Evolutionary conservation across 202 grass and related monocot species (phyloP), one percentile per base, ranked within the genome.

Genomic region (Digitaria exilis): DNA sequence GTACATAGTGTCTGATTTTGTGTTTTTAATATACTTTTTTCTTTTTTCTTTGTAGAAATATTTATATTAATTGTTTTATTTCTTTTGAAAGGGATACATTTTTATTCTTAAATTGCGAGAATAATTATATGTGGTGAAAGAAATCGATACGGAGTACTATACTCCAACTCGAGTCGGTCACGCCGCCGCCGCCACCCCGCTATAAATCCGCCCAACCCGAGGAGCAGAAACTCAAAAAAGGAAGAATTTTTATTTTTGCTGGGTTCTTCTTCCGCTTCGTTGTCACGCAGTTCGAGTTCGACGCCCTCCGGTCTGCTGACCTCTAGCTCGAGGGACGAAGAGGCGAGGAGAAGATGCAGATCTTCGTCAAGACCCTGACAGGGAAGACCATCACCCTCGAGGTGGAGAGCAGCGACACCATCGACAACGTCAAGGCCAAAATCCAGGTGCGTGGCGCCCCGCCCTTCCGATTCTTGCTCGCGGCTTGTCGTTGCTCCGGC

Each of bases 351-450:
- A 78, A 91, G 87, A 97, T 97, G 94, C 94, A 97, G 94, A 97
- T 97, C 76, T 97, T 97, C 87, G 94, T 97, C 79, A 97, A 94
- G 90, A 90, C 91, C 34, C 86, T 97, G 65, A 91, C 91, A 18
- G 92, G 94, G 77, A 90, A 89, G 92, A 97, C 90, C 77, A 94
- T 91, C 86, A 91, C 94, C 72, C 94, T 94, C 52, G 88, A 97
- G 81, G 94, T 91, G 28, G 94, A 97, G 88, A 92, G 84, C 81
- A 97, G 94, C 92, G 88, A 97, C 88, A 92, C 94, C 83, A 84
- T 97, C 77, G 94, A 94, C 76, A 89, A 94, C 88, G 89, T 94
- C 69, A 94, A 94, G 78, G 82, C 91, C 78, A 94, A 91, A 84
- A 97, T 97, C 76, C 94, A 94, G 88, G 94, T 95, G 10, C 17